Evolutionary conservation across 371 early-diverging fungal genomes (phyloP), one percentile per base, ranked within the genome.

Genomic region (Mortierella sp.): DNA sequence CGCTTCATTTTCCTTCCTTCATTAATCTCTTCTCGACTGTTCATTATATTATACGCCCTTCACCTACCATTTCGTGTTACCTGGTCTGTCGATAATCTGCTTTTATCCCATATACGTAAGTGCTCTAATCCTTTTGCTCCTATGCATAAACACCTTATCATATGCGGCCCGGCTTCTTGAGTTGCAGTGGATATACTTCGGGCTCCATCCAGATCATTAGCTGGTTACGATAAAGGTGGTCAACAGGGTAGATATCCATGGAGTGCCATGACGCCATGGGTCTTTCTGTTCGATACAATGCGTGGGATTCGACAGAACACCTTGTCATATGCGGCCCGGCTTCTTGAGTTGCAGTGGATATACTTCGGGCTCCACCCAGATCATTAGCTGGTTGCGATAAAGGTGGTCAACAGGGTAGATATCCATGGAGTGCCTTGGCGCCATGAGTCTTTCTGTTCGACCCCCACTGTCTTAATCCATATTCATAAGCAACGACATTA

Each of bases 271-370:
- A 15, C 45, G 45, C 45, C 45, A 45, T 45, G 45, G 45, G 45
- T 45, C 45, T n/a, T 15, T 15, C 45, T 45, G 45, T 15, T 45
- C n/a, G 45, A 49, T 17, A 49, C 5, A 23, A 49, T 49, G 49
- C 10, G 35, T 35, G 35, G 35, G 35, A 6, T 35, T 35, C 35
- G 35, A 10, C 35, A 35, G 35, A 54, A 54, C 55, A 54, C 17
- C 55, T 28, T 54, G 19, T 54, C 55, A 54, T 54, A 31, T 54
- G 55, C 55, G 10, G 55, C 55, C 55, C 55, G 29, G 55, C 55
- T 54, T 54, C 55, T 54, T 23, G 55, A 54, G 26, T 26, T 28
- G 55, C 55, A 45, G 45, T 45, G 45, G 45, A 45, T 45, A 45
- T 45, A 45, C 45, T 45, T 45, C 45, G 45, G 45, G 45, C 45